These are phyloP conservation scores for Colletotrichum graminicola DNA, from an alignment of 2,329 filamentous ascomycete genomes.

Conservation along the genomic window DNA sequence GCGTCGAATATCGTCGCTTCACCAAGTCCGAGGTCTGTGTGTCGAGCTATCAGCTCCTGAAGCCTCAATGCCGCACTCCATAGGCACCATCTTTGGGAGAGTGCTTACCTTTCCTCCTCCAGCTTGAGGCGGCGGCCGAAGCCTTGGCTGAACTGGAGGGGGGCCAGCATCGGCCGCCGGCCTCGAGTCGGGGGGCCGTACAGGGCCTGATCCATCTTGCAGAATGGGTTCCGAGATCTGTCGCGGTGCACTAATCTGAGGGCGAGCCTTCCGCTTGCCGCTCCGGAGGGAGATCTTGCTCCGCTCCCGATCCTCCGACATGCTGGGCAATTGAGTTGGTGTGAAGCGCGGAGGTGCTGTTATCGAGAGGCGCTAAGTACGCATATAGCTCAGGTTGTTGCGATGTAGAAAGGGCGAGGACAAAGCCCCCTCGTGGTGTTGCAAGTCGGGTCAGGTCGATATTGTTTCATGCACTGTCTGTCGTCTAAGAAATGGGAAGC, in stretches of 20 bases:
- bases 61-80: background rate
- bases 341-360: background rate
- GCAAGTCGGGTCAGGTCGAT: constrained; percentile 7
- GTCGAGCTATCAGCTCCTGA: constrained; percentile 9
- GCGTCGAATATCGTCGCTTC: constrained; percentile 93
- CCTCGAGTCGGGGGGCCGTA: constrained; percentile 45
- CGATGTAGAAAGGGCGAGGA: constrained; percentile 3
- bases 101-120: constrained; percentile 67
- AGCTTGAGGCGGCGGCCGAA: constrained; percentile 61
- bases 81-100: background rate
- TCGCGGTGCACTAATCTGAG: constrained; percentile 71
- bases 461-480: constrained; percentile 37
- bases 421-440: constrained; percentile 27
- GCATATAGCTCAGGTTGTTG: background rate
- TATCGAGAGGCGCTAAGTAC: background rate
- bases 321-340: constrained; percentile 49
- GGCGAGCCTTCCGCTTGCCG: constrained; percentile 72
- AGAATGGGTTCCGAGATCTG: constrained; percentile 73
- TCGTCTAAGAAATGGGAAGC: constrained; percentile 28
- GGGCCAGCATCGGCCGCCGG: constrained; percentile 38
- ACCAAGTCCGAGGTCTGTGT: constrained; percentile 82
- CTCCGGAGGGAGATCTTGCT: constrained; percentile 73
- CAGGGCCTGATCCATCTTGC: constrained; percentile 54
- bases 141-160: constrained; percentile 29
- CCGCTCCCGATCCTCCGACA: constrained; percentile 68